Conservation (phyloP, 2,329 filamentous ascomycete genomes). For the Ophiocordyceps camponoti-floridani region DNA sequence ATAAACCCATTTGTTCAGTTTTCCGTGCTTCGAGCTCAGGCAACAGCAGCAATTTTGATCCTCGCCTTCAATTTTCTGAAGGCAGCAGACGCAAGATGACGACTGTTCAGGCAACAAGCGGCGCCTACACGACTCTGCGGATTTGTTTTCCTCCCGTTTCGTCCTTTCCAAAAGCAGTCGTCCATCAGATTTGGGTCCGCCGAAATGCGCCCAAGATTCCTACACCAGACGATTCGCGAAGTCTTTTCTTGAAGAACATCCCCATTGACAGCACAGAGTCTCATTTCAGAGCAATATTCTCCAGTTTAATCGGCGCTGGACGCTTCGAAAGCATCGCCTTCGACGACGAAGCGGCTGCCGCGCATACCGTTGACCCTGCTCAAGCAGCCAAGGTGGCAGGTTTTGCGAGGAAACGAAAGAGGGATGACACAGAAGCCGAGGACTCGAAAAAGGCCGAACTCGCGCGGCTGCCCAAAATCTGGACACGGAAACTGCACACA, state of each 20-base stretch:
- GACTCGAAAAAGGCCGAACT: constrained; percentile 34
- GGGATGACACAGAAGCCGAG: constrained; percentile 33
- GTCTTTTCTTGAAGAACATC: constrained; percentile 80
- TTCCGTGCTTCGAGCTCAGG: too few species aligned
- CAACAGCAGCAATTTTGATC: too few species aligned
- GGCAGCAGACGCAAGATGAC: constrained; percentile 9
- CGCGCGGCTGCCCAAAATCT: constrained; percentile 48
- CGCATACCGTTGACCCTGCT: constrained; percentile 25
- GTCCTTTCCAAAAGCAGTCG: constrained; percentile 41
- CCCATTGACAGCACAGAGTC: constrained; percentile 67
- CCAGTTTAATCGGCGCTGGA: constrained; percentile 54
- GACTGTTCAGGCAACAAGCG: constrained; percentile 9
- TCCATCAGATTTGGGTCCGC: constrained; percentile 77
- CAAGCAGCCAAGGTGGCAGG: constrained; percentile 22
- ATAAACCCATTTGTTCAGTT: too few species aligned
- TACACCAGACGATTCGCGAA: constrained; percentile 54
- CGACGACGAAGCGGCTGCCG: constrained; percentile 36
- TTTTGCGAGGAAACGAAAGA: constrained; percentile 22
- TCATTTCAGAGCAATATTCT: constrained; percentile 62
- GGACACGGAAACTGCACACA: constrained; percentile 50
- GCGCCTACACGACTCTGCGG: constrained; percentile 52
- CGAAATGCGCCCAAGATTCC: constrained; percentile 66
- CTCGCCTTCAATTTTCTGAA: too few species aligned
- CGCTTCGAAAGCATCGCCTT: constrained; percentile 66
- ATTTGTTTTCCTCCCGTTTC: constrained; percentile 46